Percentiles rank a stretch among this genome's conserved stretches.
Conservation (phyloP, 2,329 filamentous ascomycete species). For the Monilinia fructicola region DNA sequence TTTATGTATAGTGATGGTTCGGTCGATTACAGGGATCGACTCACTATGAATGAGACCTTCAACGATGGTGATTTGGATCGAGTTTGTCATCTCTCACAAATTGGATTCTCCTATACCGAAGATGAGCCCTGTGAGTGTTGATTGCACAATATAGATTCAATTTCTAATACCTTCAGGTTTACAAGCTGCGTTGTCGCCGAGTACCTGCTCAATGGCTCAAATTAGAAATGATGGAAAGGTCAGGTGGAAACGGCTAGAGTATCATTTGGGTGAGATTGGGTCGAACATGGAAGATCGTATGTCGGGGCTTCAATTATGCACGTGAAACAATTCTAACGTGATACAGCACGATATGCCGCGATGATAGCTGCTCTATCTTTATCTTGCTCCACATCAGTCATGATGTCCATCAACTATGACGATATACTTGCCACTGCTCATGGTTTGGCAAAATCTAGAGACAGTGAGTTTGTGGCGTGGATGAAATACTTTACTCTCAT, state of each 20-base stretch:
- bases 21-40: constrained; percentile 75
- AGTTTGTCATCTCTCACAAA: constrained; percentile 71
- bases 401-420: constrained; percentile 57
- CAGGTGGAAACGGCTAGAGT: constrained; percentile 58
- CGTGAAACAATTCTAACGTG: constrained; percentile 29
- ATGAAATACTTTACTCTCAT: not conserved
- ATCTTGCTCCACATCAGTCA: constrained; percentile 50
- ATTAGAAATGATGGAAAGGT: constrained; percentile 58
- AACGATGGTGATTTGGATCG: constrained; percentile 62
- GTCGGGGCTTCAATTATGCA: constrained; percentile 27
- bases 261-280: constrained; percentile 50
- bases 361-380: constrained; percentile 62
- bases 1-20: constrained; percentile 78
- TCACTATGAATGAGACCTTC: constrained; percentile 68
- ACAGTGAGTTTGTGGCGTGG: constrained; percentile 31
- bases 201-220: constrained; percentile 57
- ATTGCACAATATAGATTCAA: not conserved
- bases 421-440: constrained; percentile 68
- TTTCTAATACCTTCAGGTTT: constrained; percentile 46
- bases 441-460: constrained; percentile 35
- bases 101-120: constrained; percentile 71
- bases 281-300: constrained; percentile 52
- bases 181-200: constrained; percentile 62
- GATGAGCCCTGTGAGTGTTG: constrained; percentile 60
- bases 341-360: constrained; percentile 53